Evolutionary conservation across 75 land plant genomes (phyloP), one percentile per base, ranked within the genome.

Genomic region (Pinus taeda): DNA sequence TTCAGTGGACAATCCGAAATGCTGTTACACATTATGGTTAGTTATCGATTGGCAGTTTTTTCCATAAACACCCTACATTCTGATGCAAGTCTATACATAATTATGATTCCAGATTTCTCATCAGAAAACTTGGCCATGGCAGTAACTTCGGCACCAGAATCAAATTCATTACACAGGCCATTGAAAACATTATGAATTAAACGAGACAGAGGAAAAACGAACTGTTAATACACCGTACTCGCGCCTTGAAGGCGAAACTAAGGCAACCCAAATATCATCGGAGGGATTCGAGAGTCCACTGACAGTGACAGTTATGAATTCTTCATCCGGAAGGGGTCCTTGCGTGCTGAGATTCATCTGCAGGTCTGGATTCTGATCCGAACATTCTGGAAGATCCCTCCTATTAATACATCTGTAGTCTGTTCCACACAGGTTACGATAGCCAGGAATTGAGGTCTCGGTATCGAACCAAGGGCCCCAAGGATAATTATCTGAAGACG

Each of bases 191-290:
- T 45, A 6, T 6, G 9, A 45, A 45, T 6, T 45, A 45, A 45
- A 26, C 26, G 26, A 6, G 49, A 45, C 0, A 45, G 49, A 45
- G 9, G 45, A 5, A 45, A 45, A 45, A 45, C 49, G 9, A 45
- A 45, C 49, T 6, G 49, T 7, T 6, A 45, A 45, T 45, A 6
- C 49, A 45, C 6, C 88, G 76, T 81, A 92, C 95, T 83, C 64
- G 26, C 83, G 49, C 71, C 72, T 60, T 11, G 97, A 78, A 29
- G 94, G 89, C 0, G 97, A 85, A 29, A 94, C 67, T 79, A 94
- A 80, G 49, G 81, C 97, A 26, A 94, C 83, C 91, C 95, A 92
- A 60, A 88, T 84, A 12, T 39, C 20, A 0, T 63, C 77, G 0
- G 80, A 72, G 0, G 97, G 97, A 26, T 72, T 15, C 30, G 81